These are phyloP conservation scores for Aspergillus baeticus DNA, from an alignment of 495 filamentous ascomycete genomes.

Conservation along the genomic window DNA sequence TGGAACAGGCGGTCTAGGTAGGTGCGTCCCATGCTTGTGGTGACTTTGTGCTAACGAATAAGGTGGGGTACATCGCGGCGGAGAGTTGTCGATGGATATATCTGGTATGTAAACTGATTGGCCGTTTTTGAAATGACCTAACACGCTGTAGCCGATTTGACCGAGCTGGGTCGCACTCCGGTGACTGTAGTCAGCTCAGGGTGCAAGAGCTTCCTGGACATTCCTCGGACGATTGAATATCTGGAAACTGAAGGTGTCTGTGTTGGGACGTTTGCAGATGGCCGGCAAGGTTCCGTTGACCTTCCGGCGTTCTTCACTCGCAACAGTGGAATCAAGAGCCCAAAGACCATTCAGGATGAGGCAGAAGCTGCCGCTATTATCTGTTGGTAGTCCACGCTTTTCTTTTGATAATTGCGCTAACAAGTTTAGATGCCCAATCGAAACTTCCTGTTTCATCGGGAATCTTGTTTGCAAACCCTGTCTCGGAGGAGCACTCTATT, in stretches of 20 bases:
- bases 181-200: slow-evolving; percentile 87
- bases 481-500: slow-evolving; percentile 69
- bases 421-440: slow-evolving; percentile 56
- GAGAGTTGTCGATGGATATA: slow-evolving; percentile 82
- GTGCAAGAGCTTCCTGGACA: slow-evolving; percentile 94
- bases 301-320: slow-evolving; percentile 89
- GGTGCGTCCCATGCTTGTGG: slow-evolving; percentile 3
- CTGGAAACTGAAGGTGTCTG: slow-evolving; percentile 90
- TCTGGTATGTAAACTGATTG: slow-evolving; percentile 45
- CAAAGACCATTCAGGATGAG: slow-evolving; percentile 68
- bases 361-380: slow-evolving; percentile 83
- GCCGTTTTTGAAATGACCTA: slow-evolving; percentile 2
- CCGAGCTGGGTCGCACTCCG: slow-evolving; percentile 87
- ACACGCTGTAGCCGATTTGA: slow-evolving; percentile 69
- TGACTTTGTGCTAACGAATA: slow-evolving; percentile 23
- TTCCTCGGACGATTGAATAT: slow-evolving; percentile 86
- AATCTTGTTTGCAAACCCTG: slow-evolving; percentile 83
- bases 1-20: slow-evolving; percentile 69
- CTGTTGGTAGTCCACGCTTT: slow-evolving; percentile 47
- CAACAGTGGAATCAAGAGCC: slow-evolving; percentile 79
- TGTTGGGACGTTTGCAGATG: slow-evolving; percentile 87
- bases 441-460: slow-evolving; percentile 68
- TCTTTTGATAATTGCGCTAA: neutral
- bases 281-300: slow-evolving; percentile 62
- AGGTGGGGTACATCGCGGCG: slow-evolving; percentile 92